Evolutionary conservation across 108 stramenopile genomes (phyloP), one percentile per base, ranked within the genome.

Genomic region (Cylindrotheca closterium): DNA sequence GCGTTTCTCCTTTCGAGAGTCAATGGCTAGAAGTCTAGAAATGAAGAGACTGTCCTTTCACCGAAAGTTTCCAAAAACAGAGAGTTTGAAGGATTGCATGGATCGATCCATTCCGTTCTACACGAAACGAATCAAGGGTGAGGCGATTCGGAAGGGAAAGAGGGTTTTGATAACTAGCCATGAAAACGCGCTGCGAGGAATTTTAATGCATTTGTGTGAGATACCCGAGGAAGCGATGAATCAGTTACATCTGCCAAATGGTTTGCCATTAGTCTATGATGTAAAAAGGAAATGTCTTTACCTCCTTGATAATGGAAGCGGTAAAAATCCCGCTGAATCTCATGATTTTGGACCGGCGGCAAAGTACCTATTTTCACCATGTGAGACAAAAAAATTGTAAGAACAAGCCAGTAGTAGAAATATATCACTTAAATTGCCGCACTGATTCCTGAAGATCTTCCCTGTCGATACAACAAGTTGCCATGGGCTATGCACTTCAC

Each of bases 121-220:
- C 55, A 84, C 92, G 26, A 34, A 87, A 47, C 70, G 81, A 55
- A 95, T 98, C 54, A 67, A 77, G 15, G 86, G 84, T 2, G 81
- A 81, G 55, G 84, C 83, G n/a, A 75, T 98, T 34, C 65, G 83
- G 47, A 74, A 87, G 53, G 94, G 95, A 15, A 95, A 98, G 78
- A 74, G 88, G 0, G 90, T 98, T 1, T 64, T 98, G 7, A 89
- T 98, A 53, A 86, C 90, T 1, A 89, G 91, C 48, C 91, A 92
- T 55, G 97, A 96, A 57, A 96, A 96, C 79, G 89, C 93, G 28
- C 86, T 98, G 50, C 80, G 97, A 34, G 97, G 95, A 0, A 80
- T 98, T 10, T 72, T 96, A 3, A 96, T 96, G 92, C 82, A 95
- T 63, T 65, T 98, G 18, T 96, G 96, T 58, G 92, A 80, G 34